Evolutionary conservation across 306 rosid genomes (phyloP).

Genomic region (Dryas alaskensis): DNA sequence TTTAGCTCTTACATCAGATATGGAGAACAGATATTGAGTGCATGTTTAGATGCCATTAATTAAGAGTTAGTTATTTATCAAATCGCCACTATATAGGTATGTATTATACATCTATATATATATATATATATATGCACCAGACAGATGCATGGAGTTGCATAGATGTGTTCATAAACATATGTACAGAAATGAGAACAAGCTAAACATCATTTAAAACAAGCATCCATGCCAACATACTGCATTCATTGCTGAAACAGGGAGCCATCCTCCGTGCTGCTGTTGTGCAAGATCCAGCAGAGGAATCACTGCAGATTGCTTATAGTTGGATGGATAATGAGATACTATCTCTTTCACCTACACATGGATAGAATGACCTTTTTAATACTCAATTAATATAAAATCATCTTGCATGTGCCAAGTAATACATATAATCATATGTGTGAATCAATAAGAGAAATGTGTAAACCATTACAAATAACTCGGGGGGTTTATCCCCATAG

Average conservation of each 20-base stretch:
- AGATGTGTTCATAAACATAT: not conserved
- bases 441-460: not conserved
- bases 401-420: conserved; percentile 3
- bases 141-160: not conserved
- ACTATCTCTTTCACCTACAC: conserved; percentile 74
- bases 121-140: not conserved
- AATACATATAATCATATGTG: not conserved
- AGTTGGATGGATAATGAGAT: conserved; percentile 96
- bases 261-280: conserved; percentile 99
- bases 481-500: not conserved
- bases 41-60: not conserved
- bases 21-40: not conserved
- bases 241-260: conserved; percentile 96
- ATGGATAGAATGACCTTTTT: conserved; percentile 19
- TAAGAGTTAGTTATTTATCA: too few species aligned
- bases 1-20: not conserved
- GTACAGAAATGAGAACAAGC: not conserved
- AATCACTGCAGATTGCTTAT: conserved; percentile 97
- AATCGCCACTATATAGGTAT: not conserved
- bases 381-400: not conserved
- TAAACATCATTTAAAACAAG: conserved; percentile 3
- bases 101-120: too few species aligned
- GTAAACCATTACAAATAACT: not conserved
- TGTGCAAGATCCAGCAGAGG: conserved; percentile 98
- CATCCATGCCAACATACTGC: conserved; percentile 56